Evolutionary conservation across 768 basidiomycete species (phyloP).

Genomic region (Cytidiella melzeri): DNA sequence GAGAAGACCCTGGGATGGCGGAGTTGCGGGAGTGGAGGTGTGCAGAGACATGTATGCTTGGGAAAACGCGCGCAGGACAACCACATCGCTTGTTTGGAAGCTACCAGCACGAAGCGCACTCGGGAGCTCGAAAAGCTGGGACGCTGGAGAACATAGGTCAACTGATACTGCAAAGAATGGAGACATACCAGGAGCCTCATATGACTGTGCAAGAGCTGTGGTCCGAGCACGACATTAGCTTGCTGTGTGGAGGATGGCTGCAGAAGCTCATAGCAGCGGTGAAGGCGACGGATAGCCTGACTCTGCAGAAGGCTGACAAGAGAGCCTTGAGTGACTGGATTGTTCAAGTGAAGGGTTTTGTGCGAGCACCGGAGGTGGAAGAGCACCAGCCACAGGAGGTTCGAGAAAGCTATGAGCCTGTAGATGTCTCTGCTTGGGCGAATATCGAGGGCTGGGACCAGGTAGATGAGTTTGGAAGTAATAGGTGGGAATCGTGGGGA

Average conservation of each 20-base stretch:
- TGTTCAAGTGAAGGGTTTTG: conserved; percentile 22
- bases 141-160: conserved; percentile 42
- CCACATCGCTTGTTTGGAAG: conserved; percentile 43
- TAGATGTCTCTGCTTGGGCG: too few relatives aligned
- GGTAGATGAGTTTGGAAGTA: neutral
- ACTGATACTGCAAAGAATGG: conserved; percentile 47
- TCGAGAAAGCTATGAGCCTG: too few relatives aligned
- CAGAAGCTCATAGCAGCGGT: conserved; percentile 45
- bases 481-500: neutral
- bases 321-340: conserved; percentile 24
- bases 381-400: too few relatives aligned
- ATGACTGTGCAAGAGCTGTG: conserved; percentile 39
- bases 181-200: conserved; percentile 41
- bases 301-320: conserved; percentile 14
- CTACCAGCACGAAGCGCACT: conserved; percentile 48
- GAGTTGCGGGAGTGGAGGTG: conserved; percentile 19
- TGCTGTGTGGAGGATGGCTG: conserved; percentile 56
- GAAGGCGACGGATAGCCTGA: conserved; percentile 28
- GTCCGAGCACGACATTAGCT: conserved; percentile 39
- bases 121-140: conserved; percentile 36
- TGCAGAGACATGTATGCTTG: conserved; percentile 9
- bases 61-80: conserved; percentile 3
- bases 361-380: conserved; percentile 17
- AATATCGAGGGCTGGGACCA: too few relatives aligned
- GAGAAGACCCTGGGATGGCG: conserved; percentile 29